Evolutionary conservation across 805 yeast genomes (phyloP), one percentile per base, ranked within the genome.

Genomic region (Wickerhamomyces alni): DNA sequence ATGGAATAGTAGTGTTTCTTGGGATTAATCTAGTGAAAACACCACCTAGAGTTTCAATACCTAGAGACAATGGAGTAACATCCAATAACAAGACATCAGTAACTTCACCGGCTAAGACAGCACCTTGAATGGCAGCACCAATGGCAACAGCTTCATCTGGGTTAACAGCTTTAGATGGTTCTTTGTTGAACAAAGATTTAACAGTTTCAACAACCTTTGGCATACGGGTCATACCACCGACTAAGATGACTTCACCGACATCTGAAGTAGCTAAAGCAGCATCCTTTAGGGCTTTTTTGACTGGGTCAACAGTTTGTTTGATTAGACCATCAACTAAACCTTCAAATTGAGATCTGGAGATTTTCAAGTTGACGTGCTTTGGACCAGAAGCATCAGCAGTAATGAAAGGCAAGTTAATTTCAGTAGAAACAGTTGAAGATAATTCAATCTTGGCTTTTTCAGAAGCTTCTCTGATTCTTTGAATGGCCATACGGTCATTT

Each of bases 151-250:
- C 89, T 65, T 85, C 94, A 62, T 85, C 94, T 32, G 94, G 94
- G 62, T 85, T 85, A 17, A 85, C 88, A 35, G 79, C 75, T 45
- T 81, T 77, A 42, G 82, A 82, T 35, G 91, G 89, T 52, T 72
- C 72, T 58, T 73, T 80, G 35, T 71, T 69, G 57, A 85, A 85
- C 30, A 80, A 54, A 9, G 68, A 65, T 54, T 72, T 72, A 34
- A 85, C 91, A 25, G 79, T 67, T 40, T 73, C 73, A 43, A 87
- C 67, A 50, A 85, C 80, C 62, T 77, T 79, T 48, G 94, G 94
- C 94, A 85, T 85, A 63, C 94, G 68, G 27, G 94, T 82, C 94
- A 85, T 85, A 54, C 94, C 94, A 50, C 94, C 94, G 35, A 85
- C 94, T 38, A 85, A 62, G 43, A 85, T 74, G 31, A 85, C 80